Evolutionary conservation across 257 asterid genomes (phyloP).

Genomic region (Gentiana dahurica): DNA sequence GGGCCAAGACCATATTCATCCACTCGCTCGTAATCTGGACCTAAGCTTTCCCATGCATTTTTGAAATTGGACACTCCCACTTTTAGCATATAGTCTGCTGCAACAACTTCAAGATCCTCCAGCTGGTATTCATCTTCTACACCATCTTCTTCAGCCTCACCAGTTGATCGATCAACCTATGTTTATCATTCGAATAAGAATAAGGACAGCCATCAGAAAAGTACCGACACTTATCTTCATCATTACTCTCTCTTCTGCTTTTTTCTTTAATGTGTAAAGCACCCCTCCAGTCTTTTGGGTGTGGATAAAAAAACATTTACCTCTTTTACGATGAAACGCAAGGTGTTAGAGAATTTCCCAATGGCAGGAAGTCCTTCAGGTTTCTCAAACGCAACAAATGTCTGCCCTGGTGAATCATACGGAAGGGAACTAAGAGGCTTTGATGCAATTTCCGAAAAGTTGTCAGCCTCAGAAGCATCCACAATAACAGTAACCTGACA

Average conservation of each 20-base stretch:
- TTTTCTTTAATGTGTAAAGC: too few relatives aligned
- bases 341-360: constrained; percentile 75
- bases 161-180: constrained; percentile 89
- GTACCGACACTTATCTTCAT: too few relatives aligned
- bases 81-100: constrained; percentile 87
- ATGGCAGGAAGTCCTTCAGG: constrained; percentile 84
- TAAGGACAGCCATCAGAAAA: not conserved
- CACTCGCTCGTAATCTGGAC: constrained; percentile 57
- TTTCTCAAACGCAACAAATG: constrained; percentile 91
- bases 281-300: not conserved
- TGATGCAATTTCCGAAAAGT: constrained; percentile 73
- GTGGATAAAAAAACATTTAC: constrained; percentile 24
- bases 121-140: constrained; percentile 97
- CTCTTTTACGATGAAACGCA: constrained; percentile 90
- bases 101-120: constrained; percentile 86
- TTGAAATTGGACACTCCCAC: constrained; percentile 88
- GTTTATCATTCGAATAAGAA: not conserved
- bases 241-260: too few relatives aligned
- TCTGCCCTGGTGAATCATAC: constrained; percentile 82
- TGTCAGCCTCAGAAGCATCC: constrained; percentile 98
- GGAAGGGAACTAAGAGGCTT: constrained; percentile 80
- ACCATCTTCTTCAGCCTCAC: constrained; percentile 94
- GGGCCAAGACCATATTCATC: constrained; percentile 99
- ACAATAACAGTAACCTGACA: constrained; percentile 80
- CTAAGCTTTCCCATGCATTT: constrained; percentile 96